Conservation (phyloP, 2,329 filamentous ascomycete genomes). For the Emmonsiellopsis sp. region DNA sequence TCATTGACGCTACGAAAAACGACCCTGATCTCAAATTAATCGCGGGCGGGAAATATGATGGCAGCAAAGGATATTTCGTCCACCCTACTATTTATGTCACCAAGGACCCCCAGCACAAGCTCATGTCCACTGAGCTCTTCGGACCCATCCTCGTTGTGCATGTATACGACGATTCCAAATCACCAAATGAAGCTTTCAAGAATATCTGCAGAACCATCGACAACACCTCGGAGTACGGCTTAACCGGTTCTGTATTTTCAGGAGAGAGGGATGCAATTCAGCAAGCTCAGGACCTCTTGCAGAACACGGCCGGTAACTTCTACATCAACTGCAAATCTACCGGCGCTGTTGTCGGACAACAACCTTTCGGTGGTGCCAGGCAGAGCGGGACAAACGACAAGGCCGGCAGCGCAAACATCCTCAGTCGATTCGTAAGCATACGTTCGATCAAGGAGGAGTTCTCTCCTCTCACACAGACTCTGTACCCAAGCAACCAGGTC, state of each 20-base stretch:
- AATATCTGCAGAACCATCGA: constrained; percentile 45
- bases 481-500: constrained; percentile 62
- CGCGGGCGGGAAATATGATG: constrained; percentile 68
- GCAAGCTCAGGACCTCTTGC: constrained; percentile 27
- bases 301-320: constrained; percentile 32
- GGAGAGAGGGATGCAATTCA: constrained; percentile 26
- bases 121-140: constrained; percentile 72
- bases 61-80: constrained; percentile 71
- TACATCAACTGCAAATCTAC: constrained; percentile 46
- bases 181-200: constrained; percentile 41
- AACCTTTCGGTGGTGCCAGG: constrained; percentile 60
- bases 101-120: constrained; percentile 61
- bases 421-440: constrained; percentile 57
- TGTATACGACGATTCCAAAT: constrained; percentile 62
- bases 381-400: constrained; percentile 66
- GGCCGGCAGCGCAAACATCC: constrained; percentile 56
- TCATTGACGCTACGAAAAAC: constrained; percentile 71
- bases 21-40: constrained; percentile 52
- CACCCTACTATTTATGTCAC: constrained; percentile 74
- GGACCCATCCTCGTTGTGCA: constrained; percentile 66
- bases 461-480: constrained; percentile 50
- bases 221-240: constrained; percentile 30
- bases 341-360: constrained; percentile 64
- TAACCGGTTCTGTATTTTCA: constrained; percentile 35
- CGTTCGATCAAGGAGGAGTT: constrained; percentile 70